Evolutionary conservation across 352 stramenopile genomes (phyloP).

Genomic region (Hyaloperonospora arabidopsidis): DNA sequence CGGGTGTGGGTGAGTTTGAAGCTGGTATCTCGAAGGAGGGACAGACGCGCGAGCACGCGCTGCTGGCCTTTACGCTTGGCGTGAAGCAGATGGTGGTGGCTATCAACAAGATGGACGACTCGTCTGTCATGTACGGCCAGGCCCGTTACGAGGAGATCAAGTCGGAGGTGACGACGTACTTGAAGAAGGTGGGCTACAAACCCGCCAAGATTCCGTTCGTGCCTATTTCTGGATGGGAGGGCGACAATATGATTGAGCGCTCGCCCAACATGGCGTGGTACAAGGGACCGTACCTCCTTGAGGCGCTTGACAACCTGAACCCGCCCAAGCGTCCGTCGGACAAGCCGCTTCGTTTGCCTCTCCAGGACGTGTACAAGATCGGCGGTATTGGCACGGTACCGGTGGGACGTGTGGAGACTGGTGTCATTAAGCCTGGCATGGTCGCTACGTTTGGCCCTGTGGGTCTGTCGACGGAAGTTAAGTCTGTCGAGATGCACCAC

Average conservation of each 20-base stretch:
- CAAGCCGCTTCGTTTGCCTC: slow-evolving; percentile 94
- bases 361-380: slow-evolving; percentile 98
- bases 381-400: slow-evolving; percentile 93
- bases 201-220: slow-evolving; percentile 92
- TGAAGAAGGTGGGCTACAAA: slow-evolving; percentile 97
- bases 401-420: slow-evolving; percentile 95
- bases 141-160: slow-evolving; percentile 93
- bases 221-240: slow-evolving; percentile 93
- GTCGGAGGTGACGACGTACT: slow-evolving; percentile 82
- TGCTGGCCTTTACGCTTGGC: slow-evolving; percentile 95
- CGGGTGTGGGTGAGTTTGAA: slow-evolving; percentile 90
- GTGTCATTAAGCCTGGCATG: slow-evolving; percentile 92
- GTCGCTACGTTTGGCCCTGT: slow-evolving; percentile 86
- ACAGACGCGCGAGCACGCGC: slow-evolving; percentile 92
- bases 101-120: slow-evolving; percentile 99
- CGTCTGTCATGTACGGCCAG: slow-evolving; percentile 89
- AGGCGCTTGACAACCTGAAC: slow-evolving; percentile 88
- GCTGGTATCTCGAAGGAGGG: slow-evolving; percentile 92
- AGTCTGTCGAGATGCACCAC: slow-evolving; percentile 96
- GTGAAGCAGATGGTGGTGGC: slow-evolving; percentile 97
- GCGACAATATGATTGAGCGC: slow-evolving; percentile 95
- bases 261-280: slow-evolving; percentile 96
- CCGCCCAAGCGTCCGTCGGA: slow-evolving; percentile 88
- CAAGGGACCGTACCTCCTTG: slow-evolving; percentile 86
- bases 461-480: slow-evolving; percentile 88